Base-by-base conservation (phyloP, 2,329 filamentous ascomycete species). In the Fusarium sacchari region DNA sequence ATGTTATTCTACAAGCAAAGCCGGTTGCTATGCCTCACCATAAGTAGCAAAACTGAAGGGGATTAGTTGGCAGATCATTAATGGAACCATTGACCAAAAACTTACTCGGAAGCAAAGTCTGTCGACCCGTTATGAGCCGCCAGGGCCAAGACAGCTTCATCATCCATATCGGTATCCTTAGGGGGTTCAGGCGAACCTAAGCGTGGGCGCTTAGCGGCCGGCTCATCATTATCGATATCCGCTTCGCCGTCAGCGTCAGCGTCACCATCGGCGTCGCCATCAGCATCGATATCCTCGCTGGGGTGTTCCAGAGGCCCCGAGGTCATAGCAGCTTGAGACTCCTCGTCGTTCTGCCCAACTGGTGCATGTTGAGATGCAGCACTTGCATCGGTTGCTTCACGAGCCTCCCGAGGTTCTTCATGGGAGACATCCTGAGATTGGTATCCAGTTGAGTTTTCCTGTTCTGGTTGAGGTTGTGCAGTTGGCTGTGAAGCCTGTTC, bases 141-240 rank as follows among this genome's bases (percentile, higher is more conserved):
- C 46, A 88, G 76, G 13, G 84, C 86, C 68, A 88, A 70, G 18
- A 88, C 84, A 10, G 85, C 85, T 63, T 87, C 85, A 64, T 88
- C 86, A 34, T 87, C 85, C 20, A 86, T 75, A 2, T 79, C 76
- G 24, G 82, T 80, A 22, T 82, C 81, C 20, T 82, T 80, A 17
- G 77, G 71, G n/a, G 78, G 56, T 22, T 79, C 76, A 7, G 77
- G 68, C 5, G 76, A 76, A 36, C 58, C 81, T 10, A 86, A 69
- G 37, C 83, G 81, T 43, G 77, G 82, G 15, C 85, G 82, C 70
- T 87, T 88, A 8, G 81, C 77, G 10, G 76, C 75, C 22, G 82
- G 84, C 58, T 83, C 80, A 8, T 84, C 80, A 26, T 82, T 79
- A 8, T 84, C 80, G n/a, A 74, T 69, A 49, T 80, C 79, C 13